Base-by-base conservation (phyloP, 768 basidiomycete species). In the Boletus vinaceobasis region DNA sequence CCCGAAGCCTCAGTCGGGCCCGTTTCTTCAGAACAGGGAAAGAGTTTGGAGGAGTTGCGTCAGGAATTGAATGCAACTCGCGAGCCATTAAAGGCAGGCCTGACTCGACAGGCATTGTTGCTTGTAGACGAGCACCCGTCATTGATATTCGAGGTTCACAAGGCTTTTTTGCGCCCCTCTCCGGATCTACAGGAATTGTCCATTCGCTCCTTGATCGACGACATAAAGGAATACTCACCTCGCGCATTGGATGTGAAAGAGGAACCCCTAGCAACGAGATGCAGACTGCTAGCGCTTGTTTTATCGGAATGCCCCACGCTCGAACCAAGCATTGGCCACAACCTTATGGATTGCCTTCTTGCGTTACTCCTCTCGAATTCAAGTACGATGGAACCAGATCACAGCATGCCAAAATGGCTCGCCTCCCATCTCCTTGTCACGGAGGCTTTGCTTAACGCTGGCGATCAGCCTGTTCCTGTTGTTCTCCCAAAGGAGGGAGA, bases 101-200 rank as follows among this genome's bases (percentile, higher is more conserved):
- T 98, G 57, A 81, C 87, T 43, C 75, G 78, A 17, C 84, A 84
- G 43, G 87, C 92, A 0, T 74, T 99, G 52, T 72, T 76, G 11
- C 79, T 99, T 31, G 85, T 96, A 43, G 94, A 97, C 65, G 85
- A 90, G 58, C 88, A 94, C 63, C 84, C 89, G 4, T 86, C 88
- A 8, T 81, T 98, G 51, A 84, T 97, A 39, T 97, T 95, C 65
- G 93, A 97, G 66, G 79, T 97, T 36, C 85, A 88, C 60, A 79
- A 79, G 26, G 89, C 90, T 21, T 94, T 97, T 70, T 79, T 89
- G 53, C 85, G 86, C 27, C 75, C 81, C 11, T 75, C 75, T 50
- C 80, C 77, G 44, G 73, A 77, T 40, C 80, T 86, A 61, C 84
- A 86, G 57, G 76, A 80, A 26, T 75, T 85, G 59, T 86, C 88